Evolutionary conservation across 257 asterid species (phyloP).

Genomic region (Lithospermum erythrorhizon): DNA sequence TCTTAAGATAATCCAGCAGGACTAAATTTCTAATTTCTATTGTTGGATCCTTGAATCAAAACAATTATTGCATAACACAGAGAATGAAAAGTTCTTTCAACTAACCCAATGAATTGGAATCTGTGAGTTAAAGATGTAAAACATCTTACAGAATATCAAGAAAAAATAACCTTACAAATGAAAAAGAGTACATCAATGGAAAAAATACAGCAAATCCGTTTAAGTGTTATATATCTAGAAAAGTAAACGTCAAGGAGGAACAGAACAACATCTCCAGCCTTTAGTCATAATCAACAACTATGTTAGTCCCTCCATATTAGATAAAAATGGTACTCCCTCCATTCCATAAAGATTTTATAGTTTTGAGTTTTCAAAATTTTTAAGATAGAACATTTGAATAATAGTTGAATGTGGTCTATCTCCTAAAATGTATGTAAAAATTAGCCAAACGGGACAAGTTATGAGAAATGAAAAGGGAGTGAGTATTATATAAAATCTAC

Average conservation of each 20-base stretch:
- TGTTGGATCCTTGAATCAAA: background rate
- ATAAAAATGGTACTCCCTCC: background rate
- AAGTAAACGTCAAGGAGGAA: too few relatives aligned
- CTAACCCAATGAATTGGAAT: slow-evolving; percentile 87
- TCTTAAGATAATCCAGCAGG: background rate
- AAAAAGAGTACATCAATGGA: background rate
- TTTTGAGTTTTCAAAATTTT: too few relatives aligned
- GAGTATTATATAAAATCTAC: background rate
- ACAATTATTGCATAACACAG: background rate
- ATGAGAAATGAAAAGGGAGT: too few relatives aligned
- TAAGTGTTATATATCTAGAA: too few relatives aligned
- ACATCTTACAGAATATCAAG: background rate
- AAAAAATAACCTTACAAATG: background rate
- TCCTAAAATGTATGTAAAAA: too few relatives aligned
- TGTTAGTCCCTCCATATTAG: background rate
- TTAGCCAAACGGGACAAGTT: too few relatives aligned
- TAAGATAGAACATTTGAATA: too few relatives aligned
- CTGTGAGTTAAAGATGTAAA: slow-evolving; percentile 10
- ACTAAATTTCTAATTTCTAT: background rate
- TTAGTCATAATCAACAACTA: background rate
- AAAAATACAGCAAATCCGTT: background rate
- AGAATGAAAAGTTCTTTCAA: slow-evolving; percentile 11
- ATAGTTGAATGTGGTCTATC: too few relatives aligned
- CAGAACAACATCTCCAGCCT: too few relatives aligned
- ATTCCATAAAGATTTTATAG: too few relatives aligned